Conservation (phyloP, 495 filamentous ascomycete genomes). For the Neurospora cerealis region DNA sequence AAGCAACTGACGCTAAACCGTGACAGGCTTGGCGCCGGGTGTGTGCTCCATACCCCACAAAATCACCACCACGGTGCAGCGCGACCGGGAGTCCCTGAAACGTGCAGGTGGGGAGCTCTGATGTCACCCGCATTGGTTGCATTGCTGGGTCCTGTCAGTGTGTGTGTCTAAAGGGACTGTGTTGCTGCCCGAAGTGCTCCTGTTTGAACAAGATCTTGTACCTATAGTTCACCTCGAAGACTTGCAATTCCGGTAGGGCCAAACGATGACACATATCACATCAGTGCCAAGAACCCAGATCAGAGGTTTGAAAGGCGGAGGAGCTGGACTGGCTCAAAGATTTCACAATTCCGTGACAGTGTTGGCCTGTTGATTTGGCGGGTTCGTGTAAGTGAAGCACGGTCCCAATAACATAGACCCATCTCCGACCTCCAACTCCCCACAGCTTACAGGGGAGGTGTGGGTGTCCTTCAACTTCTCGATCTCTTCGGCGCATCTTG, state of each 20-base stretch:
- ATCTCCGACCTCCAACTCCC: not conserved
- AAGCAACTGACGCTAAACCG: constrained; percentile 10
- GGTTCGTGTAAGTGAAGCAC: not conserved
- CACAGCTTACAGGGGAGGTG: not conserved
- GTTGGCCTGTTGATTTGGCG: not conserved
- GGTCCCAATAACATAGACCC: not conserved
- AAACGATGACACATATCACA: not conserved
- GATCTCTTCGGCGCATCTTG: not conserved
- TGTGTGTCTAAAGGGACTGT: not conserved
- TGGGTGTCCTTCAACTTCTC: not conserved
- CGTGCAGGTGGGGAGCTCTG: constrained; percentile 10
- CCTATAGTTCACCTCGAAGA: too few species aligned
- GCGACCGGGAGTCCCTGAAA: constrained; percentile 13
- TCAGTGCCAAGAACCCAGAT: not conserved
- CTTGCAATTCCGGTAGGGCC: too few species aligned
- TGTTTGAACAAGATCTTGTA: not conserved
- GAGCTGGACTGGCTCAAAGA: not conserved
- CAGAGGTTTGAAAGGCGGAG: not conserved
- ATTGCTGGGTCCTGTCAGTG: not conserved
- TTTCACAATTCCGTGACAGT: not conserved
- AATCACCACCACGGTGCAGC: constrained; percentile 1
- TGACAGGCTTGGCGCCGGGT: constrained; percentile 8
- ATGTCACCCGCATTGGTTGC: constrained; percentile 17
- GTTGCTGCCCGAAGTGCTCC: not conserved
- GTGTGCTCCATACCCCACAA: constrained; percentile 23